A percentile compares a stretch with the other conserved stretches of the same genome.
These are phyloP conservation scores for Aspergillus clavatus DNA, from an alignment of 2,329 filamentous ascomycete species.

Conservation along the genomic window DNA sequence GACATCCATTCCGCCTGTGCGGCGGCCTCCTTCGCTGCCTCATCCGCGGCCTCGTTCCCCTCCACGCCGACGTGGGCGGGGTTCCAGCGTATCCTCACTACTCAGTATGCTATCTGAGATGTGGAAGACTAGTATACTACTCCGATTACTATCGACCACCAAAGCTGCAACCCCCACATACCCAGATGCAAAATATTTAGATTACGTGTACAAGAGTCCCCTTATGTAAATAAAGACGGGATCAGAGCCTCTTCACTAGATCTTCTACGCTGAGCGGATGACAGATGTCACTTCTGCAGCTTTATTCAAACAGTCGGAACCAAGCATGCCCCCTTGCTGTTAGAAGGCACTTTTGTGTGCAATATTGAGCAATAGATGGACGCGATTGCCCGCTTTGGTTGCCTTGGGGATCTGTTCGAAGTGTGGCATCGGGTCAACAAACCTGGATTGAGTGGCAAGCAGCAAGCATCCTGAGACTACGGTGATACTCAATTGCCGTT, in stretches of 20 bases:
- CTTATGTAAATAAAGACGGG: too few relatives aligned
- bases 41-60: background rate
- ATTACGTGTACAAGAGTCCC: too few relatives aligned
- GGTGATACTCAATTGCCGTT: too few relatives aligned
- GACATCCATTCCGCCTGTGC: background rate
- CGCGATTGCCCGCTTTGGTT: conserved; percentile 12
- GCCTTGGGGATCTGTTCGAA: conserved; percentile 5
- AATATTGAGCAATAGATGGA: conserved; percentile 16
- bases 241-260: conserved; percentile 19
- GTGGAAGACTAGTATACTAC: too few relatives aligned
- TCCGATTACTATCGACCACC: too few relatives aligned
- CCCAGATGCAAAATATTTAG: too few relatives aligned
- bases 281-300: conserved; percentile 8
- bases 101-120: too few relatives aligned
- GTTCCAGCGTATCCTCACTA: background rate
- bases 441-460: too few relatives aligned
- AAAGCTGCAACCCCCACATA: too few relatives aligned
- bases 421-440: too few relatives aligned
- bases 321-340: conserved; percentile 15
- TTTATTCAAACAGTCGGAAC: conserved; percentile 21
- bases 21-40: background rate
- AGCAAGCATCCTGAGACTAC: too few relatives aligned
- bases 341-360: conserved; percentile 24
- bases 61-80: background rate
- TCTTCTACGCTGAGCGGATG: conserved; percentile 15